Evolutionary conservation across 2,329 filamentous ascomycete genomes (phyloP), one percentile per base, ranked within the genome.

Genomic region (Alternaria longipes): DNA sequence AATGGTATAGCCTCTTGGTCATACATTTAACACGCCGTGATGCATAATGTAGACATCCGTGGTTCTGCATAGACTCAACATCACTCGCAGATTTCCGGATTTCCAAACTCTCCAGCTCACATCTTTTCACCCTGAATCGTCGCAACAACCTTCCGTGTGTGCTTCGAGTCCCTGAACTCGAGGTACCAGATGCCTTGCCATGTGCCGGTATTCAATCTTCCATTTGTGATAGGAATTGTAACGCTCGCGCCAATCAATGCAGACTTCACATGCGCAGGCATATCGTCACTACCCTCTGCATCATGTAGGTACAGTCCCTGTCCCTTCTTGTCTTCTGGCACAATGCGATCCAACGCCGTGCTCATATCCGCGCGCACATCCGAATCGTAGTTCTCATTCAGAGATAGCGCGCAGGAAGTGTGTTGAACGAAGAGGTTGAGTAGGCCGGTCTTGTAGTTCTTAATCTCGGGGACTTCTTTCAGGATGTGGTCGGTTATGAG

Each of bases 181-280:
- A 97, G 82, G 79, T 96, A 97, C 91, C 92, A 98, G 61, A 98
- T 94, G 0, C 95, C 89, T 88, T 95, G 92, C 92, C 91, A 94
- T 16, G 87, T 90, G 1, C 88, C 88, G 16, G 84, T 87, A 9
- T 83, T 89, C 76, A 98, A 79, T 70, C 87, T 89, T 40, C 95
- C 95, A 74, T 98, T 89, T 62, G 87, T 90, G 78, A 99, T 97
- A 1, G 95, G 95, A 60, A 99, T 91, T 6, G 90, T 94, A 3
- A 98, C 89, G 69, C 91, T 97, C 4, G 94, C 92, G 14, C 95
- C 95, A 30, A 98, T 85, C 51, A 99, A 82, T 0, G 93, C 91
- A 59, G 90, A 93, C 82, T 99, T 99, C 78, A 99, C 90, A 80
- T 99, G 95, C 60, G 93, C 91, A 38, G 95, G 95, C 93, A 98